phyloP scores from a whole-genome alignment of 305 asterid genomes.

The Caryopteris hybrid region DNA sequence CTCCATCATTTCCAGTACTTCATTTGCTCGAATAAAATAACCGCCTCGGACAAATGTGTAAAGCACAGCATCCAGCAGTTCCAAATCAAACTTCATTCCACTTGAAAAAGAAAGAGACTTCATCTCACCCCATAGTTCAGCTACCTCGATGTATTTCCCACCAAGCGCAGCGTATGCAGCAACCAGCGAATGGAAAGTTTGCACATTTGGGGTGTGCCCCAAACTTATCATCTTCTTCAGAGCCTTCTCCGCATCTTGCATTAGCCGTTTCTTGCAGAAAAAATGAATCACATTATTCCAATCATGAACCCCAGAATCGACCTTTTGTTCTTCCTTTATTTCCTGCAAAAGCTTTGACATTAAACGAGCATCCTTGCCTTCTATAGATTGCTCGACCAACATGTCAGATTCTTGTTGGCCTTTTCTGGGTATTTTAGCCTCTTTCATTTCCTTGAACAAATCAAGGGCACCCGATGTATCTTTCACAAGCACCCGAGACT shows the following conservation, averaged over 20 bases:
- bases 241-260: constrained; percentile 93
- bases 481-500: constrained; percentile 58
- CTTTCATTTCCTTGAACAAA: constrained; percentile 89
- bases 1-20: constrained; percentile 82
- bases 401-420: constrained; percentile 40
- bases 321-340: constrained; percentile 59
- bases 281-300: constrained; percentile 92
- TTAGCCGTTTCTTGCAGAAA: constrained; percentile 83
- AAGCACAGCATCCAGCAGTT: constrained; percentile 81
- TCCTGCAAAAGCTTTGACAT: constrained; percentile 76
- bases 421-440: constrained; percentile 53
- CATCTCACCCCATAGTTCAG: constrained; percentile 96
- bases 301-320: constrained; percentile 75
- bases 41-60: constrained; percentile 90
- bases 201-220: constrained; percentile 80
- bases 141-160: constrained; percentile 78
- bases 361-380: constrained; percentile 41
- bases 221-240: constrained; percentile 78
- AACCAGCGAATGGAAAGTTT: constrained; percentile 84
- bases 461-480: constrained; percentile 71
- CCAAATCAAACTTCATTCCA: constrained; percentile 80
- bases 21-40: constrained; percentile 74
- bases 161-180: constrained; percentile 84
- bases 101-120: constrained; percentile 49
- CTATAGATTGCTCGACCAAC: constrained; percentile 30